Evolutionary conservation across 1,284 basidiomycete genomes (phyloP).

Genomic region (Melampsora allii-populina): DNA sequence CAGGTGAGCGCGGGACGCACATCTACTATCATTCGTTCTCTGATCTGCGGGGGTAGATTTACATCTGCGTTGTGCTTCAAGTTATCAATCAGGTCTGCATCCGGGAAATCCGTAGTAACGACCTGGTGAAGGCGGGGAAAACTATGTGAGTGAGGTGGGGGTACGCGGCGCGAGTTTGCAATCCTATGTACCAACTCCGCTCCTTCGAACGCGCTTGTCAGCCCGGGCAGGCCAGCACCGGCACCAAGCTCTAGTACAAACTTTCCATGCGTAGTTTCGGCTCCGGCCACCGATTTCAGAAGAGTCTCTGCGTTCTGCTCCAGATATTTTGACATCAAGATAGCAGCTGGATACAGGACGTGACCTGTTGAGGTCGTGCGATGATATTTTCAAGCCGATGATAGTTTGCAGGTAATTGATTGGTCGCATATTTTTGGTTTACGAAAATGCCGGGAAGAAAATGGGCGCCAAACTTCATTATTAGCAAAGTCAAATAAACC

Average conservation of each 20-base stretch:
- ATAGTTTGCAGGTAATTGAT: no score
- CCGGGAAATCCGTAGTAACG: conserved; percentile 35
- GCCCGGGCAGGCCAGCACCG: conserved; percentile 16
- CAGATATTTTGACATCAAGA: conserved; percentile 16
- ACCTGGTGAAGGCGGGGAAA: neutral
- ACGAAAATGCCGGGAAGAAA: neutral
- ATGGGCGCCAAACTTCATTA: neutral
- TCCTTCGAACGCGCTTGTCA: conserved; percentile 14
- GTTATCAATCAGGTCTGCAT: conserved; percentile 29
- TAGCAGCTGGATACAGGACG: conserved; percentile 33
- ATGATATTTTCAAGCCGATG: neutral
- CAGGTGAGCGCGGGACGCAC: neutral
- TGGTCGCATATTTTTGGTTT: neutral
- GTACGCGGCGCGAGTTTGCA: neutral
- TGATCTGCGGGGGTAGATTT: conserved; percentile 7
- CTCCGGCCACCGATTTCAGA: conserved; percentile 1
- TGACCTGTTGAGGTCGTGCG: conserved; percentile 1
- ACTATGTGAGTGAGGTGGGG: neutral
- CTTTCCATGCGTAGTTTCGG: neutral
- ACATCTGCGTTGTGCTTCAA: conserved; percentile 16
- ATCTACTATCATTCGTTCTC: conserved; percentile 17
- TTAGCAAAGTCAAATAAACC: neutral
- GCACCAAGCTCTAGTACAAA: conserved; percentile 37
- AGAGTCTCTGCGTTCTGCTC: conserved; percentile 2
- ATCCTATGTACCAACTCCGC: conserved; percentile 22